Conservation (phyloP, 352 stramenopile species). For the Phytophthora pisi region DNA sequence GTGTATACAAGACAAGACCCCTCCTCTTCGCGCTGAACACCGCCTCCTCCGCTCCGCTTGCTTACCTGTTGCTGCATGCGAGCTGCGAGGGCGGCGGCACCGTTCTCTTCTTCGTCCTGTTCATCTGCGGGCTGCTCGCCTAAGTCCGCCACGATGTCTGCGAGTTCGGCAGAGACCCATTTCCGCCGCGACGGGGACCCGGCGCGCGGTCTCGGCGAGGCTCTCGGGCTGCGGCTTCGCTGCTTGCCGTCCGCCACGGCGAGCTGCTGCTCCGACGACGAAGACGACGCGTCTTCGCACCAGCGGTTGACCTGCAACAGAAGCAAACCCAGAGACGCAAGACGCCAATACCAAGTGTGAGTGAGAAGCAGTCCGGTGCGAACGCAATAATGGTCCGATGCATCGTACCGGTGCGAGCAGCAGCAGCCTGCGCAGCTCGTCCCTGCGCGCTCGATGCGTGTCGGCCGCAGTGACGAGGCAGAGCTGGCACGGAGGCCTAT, state of each 20-base stretch:
- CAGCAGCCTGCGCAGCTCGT: slow-evolving; percentile 39
- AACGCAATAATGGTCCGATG: slow-evolving; percentile 1
- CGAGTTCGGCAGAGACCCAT: slow-evolving; percentile 13
- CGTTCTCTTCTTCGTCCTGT: neutral
- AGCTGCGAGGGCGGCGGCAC: too few relatives aligned
- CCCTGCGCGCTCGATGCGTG: slow-evolving; percentile 43
- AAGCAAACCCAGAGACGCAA: slow-evolving; percentile 3
- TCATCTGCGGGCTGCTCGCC: neutral
- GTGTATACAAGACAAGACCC: neutral
- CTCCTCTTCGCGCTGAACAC: neutral
- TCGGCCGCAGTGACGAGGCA: slow-evolving; percentile 33
- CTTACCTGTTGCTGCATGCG: slow-evolving; percentile 10
- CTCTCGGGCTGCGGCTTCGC: neutral
- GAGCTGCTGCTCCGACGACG: neutral
- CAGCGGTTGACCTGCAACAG: slow-evolving; percentile 13
- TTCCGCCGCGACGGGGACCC: slow-evolving; percentile 11
- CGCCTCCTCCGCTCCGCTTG: slow-evolving; percentile 12
- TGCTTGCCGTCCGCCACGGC: neutral
- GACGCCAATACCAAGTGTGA: neutral
- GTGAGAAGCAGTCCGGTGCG: neutral
- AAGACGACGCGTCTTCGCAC: slow-evolving; percentile 6
- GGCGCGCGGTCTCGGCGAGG: slow-evolving; percentile 13
- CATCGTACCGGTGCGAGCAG: slow-evolving; percentile 17
- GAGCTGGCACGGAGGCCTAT: slow-evolving; percentile 31
- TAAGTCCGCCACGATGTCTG: slow-evolving; percentile 28